Conservation (phyloP, 306 rosid species). For the Senna tora region DNA sequence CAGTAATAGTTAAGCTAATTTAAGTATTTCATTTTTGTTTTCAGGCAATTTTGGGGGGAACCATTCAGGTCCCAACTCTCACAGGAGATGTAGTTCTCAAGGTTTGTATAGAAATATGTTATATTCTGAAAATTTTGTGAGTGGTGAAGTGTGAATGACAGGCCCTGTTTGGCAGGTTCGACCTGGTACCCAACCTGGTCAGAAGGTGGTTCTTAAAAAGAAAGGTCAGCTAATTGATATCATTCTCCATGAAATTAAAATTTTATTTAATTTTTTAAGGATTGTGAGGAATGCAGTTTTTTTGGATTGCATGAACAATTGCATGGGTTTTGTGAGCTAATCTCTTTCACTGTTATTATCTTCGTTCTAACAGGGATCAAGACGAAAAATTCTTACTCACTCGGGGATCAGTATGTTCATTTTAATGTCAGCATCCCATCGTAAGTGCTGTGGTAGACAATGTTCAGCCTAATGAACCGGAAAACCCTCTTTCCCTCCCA, state of each 20-base stretch:
- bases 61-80: slow-evolving; percentile 87
- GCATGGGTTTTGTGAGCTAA: slow-evolving; percentile 16
- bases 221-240: slow-evolving; percentile 64
- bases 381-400: slow-evolving; percentile 59
- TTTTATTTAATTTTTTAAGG: neutral
- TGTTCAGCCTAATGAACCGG: neutral
- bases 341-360: slow-evolving; percentile 15
- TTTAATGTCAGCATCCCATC: slow-evolving; percentile 82
- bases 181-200: slow-evolving; percentile 87
- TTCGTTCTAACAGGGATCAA: slow-evolving; percentile 61
- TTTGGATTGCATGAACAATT: slow-evolving; percentile 3
- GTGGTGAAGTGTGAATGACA: slow-evolving; percentile 22
- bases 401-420: slow-evolving; percentile 91
- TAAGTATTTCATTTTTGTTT: slow-evolving; percentile 5
- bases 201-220: slow-evolving; percentile 91
- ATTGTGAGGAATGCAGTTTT: neutral
- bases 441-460: slow-evolving; percentile 47
- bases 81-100: slow-evolving; percentile 86
- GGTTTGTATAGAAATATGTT: slow-evolving; percentile 52
- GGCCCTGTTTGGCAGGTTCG: slow-evolving; percentile 61
- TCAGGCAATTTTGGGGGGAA: slow-evolving; percentile 93
- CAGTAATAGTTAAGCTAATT: neutral
- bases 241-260: slow-evolving; percentile 4
- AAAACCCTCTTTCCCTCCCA: neutral
- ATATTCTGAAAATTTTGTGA: slow-evolving; percentile 17